Base-by-base conservation (phyloP, 768 basidiomycete genomes). In the Lactarius trivialis region DNA sequence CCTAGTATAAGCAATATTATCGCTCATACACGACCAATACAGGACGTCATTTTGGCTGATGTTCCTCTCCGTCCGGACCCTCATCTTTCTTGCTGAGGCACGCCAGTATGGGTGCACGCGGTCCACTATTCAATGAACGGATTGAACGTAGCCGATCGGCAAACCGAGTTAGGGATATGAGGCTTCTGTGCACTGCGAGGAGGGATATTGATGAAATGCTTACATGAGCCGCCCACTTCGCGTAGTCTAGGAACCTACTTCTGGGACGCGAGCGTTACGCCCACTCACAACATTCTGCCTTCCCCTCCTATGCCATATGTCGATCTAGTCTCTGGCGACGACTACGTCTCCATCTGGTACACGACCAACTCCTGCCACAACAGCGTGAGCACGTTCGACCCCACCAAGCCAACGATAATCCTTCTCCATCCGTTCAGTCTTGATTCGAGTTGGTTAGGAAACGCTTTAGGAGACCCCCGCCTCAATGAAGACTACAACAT, bases 301-400 rank as follows among this genome's bases (percentile, higher is more conserved):
- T 33, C 51, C 17, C 5, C 56, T 39, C 53, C 61, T 32, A 89
- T 89, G 88, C 87, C 88, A 54, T 85, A 76, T 75, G 79, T 90
- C 70, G 85, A 89, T 70, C 69, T 90, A 60, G 74, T 82, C 66
- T 81, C 82, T 64, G 68, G 71, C 37, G 80, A 83, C 67, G 88
- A 89, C 78, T 83, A 83, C 71, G 84, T 83, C 55, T 83, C 86
- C 21, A 81, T 91, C 60, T 85, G 79, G 79, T 91, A 91, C 75
- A 79, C 70, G 58, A 88, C 89, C 17, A 89, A 88, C 72, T 77
- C 86, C 4, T 68, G 73, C 0, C 77, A 75, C 65, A 75, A 77
- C 67, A 85, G 84, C 68, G 85, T 89, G 65, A 79, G 84, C 68
- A 81, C 81, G 59, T 87, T 91, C 73, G 77, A 87, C 70, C 79